Evolutionary conservation across 1,284 basidiomycete species (phyloP).

Genomic region (Sanghuangporus sanghuang): DNA sequence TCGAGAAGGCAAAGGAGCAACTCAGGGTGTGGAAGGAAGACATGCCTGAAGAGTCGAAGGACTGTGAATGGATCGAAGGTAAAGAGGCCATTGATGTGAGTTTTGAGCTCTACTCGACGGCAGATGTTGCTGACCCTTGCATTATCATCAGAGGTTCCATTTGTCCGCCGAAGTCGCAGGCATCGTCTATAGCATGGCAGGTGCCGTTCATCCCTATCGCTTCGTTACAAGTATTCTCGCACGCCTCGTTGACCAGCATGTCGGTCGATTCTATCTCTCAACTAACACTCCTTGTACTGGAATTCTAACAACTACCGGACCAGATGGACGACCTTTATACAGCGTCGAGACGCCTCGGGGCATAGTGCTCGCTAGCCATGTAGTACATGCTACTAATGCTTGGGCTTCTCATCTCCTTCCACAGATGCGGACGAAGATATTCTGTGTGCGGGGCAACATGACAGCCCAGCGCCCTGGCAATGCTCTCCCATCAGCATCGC

Average conservation of each 20-base stretch:
- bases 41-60: constrained; percentile 37
- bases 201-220: constrained; percentile 54
- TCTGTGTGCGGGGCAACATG: constrained; percentile 62
- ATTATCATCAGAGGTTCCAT: constrained; percentile 34
- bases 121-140: not conserved
- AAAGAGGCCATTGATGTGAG: constrained; percentile 44
- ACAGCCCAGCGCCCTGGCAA: constrained; percentile 55
- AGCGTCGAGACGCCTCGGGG: constrained; percentile 51
- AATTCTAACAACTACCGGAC: constrained; percentile 28
- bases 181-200: constrained; percentile 43
- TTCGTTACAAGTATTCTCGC: constrained; percentile 47
- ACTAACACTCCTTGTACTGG: constrained; percentile 46
- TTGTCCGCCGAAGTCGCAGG: constrained; percentile 39
- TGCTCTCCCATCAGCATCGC: constrained; percentile 25
- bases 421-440: constrained; percentile 22
- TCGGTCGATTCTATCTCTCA: constrained; percentile 44
- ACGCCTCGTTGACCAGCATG: constrained; percentile 39
- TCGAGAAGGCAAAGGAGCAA: constrained; percentile 34
- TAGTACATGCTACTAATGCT: constrained; percentile 79
- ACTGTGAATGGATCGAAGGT: constrained; percentile 36
- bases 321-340: constrained; percentile 30
- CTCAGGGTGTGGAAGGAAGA: constrained; percentile 38
- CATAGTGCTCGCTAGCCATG: constrained; percentile 44
- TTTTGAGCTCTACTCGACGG: not conserved
- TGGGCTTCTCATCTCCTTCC: constrained; percentile 60